Evolutionary conservation across 257 asterid species (phyloP), one percentile per base, ranked within the genome.

Genomic region (Jacaranda copaia): DNA sequence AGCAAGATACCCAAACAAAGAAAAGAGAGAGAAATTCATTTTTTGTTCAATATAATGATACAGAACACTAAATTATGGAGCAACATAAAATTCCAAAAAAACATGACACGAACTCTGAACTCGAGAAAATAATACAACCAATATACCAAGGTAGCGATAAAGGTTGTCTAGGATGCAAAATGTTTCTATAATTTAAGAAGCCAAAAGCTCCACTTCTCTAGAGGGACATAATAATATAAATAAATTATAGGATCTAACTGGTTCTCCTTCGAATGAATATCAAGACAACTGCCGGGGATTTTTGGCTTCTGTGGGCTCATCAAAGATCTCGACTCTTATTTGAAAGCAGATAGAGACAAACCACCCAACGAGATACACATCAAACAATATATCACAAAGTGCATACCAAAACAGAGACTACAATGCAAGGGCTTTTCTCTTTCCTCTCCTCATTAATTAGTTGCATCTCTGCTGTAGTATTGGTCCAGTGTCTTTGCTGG

Each of bases 401-500:
- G 78, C 78, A 79, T 43, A 70, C 85, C 77, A 76, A 73, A 76
- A 80, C 85, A 77, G 59, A 74, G 72, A 77, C 69, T 73, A 68
- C 68, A 67, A 14, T 77, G 69, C 81, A 77, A 78, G 82, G 73
- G 63, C 76, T 38, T 55, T 20, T 42, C 59, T 49, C 76, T 38
- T 55, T 20, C 38, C 59, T 49, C 84, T 61, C 55, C 46, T 75
- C 81, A 38, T 86, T 74, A 93, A 57, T 90, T 91, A 8, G 95
- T 55, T 43, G 97, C 88, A 58, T 96, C 99, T 69, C 99, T 86
- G 85, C 99, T 96, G 88, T 96, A 96, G 81, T 19, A 96, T 19
- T 66, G 86, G 56, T 96, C 99, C 38, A 96, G 93, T 6, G 99
- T 96, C 93, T 96, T 96, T 10, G 97, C 98, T 14, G 99, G 99